Conservation (phyloP, 2,329 filamentous ascomycete species). For the Bipolaris zeicola region DNA sequence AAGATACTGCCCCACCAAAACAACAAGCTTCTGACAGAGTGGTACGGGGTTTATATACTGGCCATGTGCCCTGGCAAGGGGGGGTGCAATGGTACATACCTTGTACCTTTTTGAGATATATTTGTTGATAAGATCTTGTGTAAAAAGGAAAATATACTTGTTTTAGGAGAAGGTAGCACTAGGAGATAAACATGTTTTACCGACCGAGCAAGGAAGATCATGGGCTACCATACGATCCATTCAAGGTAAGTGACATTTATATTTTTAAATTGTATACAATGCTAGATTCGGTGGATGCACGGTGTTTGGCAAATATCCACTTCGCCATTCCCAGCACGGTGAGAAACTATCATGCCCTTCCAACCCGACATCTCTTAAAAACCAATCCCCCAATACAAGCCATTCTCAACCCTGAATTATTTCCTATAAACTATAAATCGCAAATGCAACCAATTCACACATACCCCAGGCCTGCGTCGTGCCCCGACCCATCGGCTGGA, state of each 20-base stretch:
- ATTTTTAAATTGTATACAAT: neutral
- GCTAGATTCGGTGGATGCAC: neutral
- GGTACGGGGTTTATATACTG: neutral
- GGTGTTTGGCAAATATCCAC: neutral
- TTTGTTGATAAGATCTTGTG: neutral
- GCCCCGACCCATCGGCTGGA: slow-evolving; percentile 68
- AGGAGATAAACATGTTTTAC: slow-evolving; percentile 55
- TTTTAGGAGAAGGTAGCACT: too few species aligned
- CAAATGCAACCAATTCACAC: neutral
- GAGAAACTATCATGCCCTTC: neutral
- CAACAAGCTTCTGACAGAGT: neutral
- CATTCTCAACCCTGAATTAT: neutral
- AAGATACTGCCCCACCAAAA: neutral
- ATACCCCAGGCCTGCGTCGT: slow-evolving; percentile 59
- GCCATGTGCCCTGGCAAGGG: neutral
- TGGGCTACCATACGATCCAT: slow-evolving; percentile 60
- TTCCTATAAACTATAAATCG: neutral
- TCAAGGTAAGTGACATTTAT: slow-evolving; percentile 52
- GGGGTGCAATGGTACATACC: neutral
- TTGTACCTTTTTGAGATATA: neutral
- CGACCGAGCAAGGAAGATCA: slow-evolving; percentile 60
- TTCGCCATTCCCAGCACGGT: too few species aligned
- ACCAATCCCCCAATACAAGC: too few species aligned
- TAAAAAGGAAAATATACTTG: neutral
- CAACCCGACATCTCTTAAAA: too few species aligned